Evolutionary conservation across 2,329 filamentous ascomycete genomes (phyloP).

Genomic region (Penicillium expansum): DNA sequence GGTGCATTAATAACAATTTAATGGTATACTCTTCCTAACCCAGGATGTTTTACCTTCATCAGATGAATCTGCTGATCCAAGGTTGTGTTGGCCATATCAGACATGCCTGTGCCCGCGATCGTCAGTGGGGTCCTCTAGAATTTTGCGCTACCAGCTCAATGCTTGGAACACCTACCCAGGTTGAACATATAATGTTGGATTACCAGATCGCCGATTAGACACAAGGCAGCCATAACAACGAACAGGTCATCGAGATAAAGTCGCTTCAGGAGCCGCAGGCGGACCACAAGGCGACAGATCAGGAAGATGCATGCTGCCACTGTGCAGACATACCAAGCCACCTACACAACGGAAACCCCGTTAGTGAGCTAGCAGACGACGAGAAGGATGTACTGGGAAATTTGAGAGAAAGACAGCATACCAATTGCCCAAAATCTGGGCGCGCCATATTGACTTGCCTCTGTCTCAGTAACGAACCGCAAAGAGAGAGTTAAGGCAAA

Average conservation of each 20-base stretch:
- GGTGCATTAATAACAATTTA: not conserved
- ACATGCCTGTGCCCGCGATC: not conserved
- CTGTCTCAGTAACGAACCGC: not conserved
- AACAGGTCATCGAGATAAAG: not conserved
- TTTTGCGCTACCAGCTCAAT: not conserved
- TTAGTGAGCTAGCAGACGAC: not conserved
- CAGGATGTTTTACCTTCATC: not conserved
- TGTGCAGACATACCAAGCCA: not conserved
- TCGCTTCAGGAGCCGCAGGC: not conserved
- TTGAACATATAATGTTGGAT: not conserved
- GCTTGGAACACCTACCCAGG: not conserved
- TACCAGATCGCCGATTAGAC: not conserved
- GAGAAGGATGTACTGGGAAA: not conserved
- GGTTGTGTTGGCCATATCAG: not conserved
- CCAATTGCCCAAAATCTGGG: not conserved
- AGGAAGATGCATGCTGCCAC: not conserved
- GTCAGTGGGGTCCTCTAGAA: not conserved
- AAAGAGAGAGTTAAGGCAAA: not conserved
- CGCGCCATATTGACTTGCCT: not conserved
- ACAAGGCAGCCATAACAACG: not conserved
- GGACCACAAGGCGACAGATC: not conserved
- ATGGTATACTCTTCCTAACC: not conserved
- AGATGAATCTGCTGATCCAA: not conserved
- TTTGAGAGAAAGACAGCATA: not conserved
- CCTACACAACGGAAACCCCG: not conserved